phyloP scores from a whole-genome alignment of 768 basidiomycete species.

The Rhodosporidiobolus sp. region DNA sequence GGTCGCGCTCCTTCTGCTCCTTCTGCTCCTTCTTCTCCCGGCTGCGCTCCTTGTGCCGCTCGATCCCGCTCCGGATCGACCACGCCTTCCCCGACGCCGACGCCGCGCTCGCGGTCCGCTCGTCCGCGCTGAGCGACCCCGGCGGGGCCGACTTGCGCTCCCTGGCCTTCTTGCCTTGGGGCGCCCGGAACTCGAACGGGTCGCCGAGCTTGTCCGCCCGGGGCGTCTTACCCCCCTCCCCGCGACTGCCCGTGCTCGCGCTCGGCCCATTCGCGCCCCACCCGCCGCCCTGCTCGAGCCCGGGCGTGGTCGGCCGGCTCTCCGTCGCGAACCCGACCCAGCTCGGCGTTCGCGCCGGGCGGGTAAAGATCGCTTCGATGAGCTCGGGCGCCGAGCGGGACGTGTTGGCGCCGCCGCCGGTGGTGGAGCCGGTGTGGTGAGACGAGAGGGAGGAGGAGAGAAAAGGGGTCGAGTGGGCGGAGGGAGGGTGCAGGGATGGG shows the following conservation, averaged over 20 bases:
- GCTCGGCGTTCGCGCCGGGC: neutral
- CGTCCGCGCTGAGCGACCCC: neutral
- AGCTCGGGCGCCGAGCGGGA: slow-evolving; percentile 28
- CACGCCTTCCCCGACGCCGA: slow-evolving; percentile 7
- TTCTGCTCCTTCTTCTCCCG: neutral
- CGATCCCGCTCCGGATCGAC: neutral
- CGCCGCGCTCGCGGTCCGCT: neutral
- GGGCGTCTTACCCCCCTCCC: neutral
- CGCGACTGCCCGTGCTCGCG: neutral
- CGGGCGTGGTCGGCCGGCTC: neutral
- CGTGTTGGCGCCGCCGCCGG: neutral
- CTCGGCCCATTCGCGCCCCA: neutral
- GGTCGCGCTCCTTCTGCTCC: neutral
- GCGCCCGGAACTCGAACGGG: slow-evolving; percentile 1
- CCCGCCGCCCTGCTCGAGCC: neutral
- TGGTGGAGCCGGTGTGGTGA: neutral
- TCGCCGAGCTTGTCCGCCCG: neutral
- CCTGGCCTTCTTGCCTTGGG: neutral
- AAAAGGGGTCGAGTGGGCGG: neutral
- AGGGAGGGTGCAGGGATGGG: neutral
- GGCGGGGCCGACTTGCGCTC: neutral
- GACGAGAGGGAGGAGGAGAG: neutral
- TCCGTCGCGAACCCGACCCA: neutral
- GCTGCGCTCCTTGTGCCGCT: neutral
- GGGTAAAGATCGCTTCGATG: slow-evolving; percentile 35